Evolutionary conservation across 2,329 filamentous ascomycete species (phyloP).

Genomic region (Botryosphaeria dothidea): DNA sequence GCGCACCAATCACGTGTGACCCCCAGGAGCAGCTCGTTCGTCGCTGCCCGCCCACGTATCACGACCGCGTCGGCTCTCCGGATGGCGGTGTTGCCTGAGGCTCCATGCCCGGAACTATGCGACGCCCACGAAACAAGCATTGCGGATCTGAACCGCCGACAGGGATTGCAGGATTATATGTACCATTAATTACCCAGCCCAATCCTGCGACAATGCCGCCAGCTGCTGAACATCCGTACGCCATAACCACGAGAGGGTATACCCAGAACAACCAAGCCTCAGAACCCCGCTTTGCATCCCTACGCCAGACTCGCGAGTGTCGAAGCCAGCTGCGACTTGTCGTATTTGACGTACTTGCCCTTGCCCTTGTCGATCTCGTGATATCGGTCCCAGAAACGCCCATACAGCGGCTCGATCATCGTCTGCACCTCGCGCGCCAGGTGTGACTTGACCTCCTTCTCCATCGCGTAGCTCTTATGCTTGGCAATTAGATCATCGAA

Average conservation of each 20-base stretch:
- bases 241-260: conserved; percentile 18
- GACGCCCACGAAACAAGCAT: conserved; percentile 13
- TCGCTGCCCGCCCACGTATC: conserved; percentile 8
- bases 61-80: conserved; percentile 2
- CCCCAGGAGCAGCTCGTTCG: background rate
- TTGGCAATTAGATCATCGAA: conserved; percentile 87
- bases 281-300: conserved; percentile 23
- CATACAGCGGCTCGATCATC: conserved; percentile 92
- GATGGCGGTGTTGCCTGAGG: background rate
- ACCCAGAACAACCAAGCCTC: conserved; percentile 21
- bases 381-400: conserved; percentile 94
- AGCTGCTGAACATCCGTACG: conserved; percentile 7
- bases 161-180: background rate
- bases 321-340: conserved; percentile 77
- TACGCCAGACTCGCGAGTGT: conserved; percentile 52
- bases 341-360: conserved; percentile 97
- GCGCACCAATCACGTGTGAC: conserved; percentile 17
- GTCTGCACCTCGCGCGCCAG: conserved; percentile 83
- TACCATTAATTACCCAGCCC: conserved; percentile 1
- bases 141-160: background rate
- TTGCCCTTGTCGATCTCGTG: conserved; percentile 97
- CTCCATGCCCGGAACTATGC: background rate
- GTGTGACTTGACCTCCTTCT: conserved; percentile 80
- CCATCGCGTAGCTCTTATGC: conserved; percentile 86
- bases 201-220: too few species aligned